Evolutionary conservation across 768 basidiomycete genomes (phyloP).

Genomic region (Amanita phalloides): DNA sequence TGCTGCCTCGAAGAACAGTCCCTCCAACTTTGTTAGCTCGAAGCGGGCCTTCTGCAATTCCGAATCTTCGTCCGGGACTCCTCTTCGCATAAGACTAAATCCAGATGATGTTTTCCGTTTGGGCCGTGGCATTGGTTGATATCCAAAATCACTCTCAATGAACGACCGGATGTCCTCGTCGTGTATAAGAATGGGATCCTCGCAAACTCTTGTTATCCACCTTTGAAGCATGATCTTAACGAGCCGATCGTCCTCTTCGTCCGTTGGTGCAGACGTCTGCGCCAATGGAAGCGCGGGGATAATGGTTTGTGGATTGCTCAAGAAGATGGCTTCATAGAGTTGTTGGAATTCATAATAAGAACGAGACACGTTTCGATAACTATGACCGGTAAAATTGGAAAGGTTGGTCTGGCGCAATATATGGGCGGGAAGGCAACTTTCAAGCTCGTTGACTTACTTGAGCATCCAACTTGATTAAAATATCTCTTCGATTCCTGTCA

Average conservation of each 20-base stretch:
- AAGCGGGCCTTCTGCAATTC: constrained; percentile 84
- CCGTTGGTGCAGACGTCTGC: constrained; percentile 92
- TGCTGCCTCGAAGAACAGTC: constrained; percentile 86
- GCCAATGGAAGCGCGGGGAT: constrained; percentile 93
- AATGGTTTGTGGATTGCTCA: constrained; percentile 93
- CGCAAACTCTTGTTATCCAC: constrained; percentile 90
- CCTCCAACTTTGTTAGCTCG: constrained; percentile 86
- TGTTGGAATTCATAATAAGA: constrained; percentile 93
- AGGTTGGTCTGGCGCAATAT: constrained; percentile 73
- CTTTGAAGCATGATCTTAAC: constrained; percentile 92
- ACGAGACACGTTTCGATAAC: constrained; percentile 90
- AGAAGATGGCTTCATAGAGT: constrained; percentile 83
- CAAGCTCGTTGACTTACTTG: constrained; percentile 46
- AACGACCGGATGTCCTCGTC: constrained; percentile 95
- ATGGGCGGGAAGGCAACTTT: neutral
- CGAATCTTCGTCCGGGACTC: constrained; percentile 91
- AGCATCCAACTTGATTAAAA: constrained; percentile 89
- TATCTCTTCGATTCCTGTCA: constrained; percentile 92
- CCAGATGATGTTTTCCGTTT: constrained; percentile 64
- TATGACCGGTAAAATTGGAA: constrained; percentile 78
- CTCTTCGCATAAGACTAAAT: constrained; percentile 67
- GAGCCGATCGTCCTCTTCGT: constrained; percentile 96
- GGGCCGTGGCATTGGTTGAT: constrained; percentile 73
- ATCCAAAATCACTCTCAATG: constrained; percentile 96
- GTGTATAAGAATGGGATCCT: constrained; percentile 76